These are phyloP conservation scores for Strombidium stylifer DNA, from an alignment of 73 alveolate genomes.

Conservation along the genomic window DNA sequence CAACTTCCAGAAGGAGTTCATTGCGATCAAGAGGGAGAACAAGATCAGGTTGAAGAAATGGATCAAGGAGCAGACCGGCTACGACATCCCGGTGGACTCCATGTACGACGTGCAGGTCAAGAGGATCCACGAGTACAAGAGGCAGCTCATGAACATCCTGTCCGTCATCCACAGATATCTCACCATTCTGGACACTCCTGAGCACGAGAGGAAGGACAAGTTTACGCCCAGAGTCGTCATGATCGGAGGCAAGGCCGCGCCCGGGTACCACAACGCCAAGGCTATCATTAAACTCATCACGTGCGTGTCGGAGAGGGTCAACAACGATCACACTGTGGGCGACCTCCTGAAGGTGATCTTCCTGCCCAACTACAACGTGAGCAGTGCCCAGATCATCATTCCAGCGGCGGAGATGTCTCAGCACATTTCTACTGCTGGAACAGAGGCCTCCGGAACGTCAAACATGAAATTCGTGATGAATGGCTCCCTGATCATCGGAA, in stretches of 20 bases:
- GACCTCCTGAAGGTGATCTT: slow-evolving; percentile 86
- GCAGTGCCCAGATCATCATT: slow-evolving; percentile 94
- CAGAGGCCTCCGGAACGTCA: slow-evolving; percentile 95
- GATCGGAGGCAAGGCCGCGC: slow-evolving; percentile 99
- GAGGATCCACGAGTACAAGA: slow-evolving; percentile 98
- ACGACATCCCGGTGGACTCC: slow-evolving; percentile 61
- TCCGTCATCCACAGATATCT: slow-evolving; percentile 82
- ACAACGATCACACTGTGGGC: slow-evolving; percentile 91
- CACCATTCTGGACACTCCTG: slow-evolving; percentile 67
- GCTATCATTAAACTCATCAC: slow-evolving; percentile 94
- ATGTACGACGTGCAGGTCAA: slow-evolving; percentile 84
- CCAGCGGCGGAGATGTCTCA: slow-evolving; percentile 98
- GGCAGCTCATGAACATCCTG: slow-evolving; percentile 92
- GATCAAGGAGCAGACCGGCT: slow-evolving; percentile 71
- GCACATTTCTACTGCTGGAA: slow-evolving; percentile 99
- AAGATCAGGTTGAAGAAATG: slow-evolving; percentile 77
- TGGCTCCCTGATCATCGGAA: slow-evolving; percentile 96
- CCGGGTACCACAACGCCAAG: slow-evolving; percentile 97
- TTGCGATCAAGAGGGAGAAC: slow-evolving; percentile 73
- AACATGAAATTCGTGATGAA: slow-evolving; percentile 97
- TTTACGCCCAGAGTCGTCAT: slow-evolving; percentile 82
- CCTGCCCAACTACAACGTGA: slow-evolving; percentile 95
- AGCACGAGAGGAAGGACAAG: slow-evolving; percentile 68
- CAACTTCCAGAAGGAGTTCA: slow-evolving; percentile 61
- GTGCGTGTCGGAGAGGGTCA: slow-evolving; percentile 83